Base-by-base conservation (phyloP, 306 rosid species). In the Rosa chinensis region DNA sequence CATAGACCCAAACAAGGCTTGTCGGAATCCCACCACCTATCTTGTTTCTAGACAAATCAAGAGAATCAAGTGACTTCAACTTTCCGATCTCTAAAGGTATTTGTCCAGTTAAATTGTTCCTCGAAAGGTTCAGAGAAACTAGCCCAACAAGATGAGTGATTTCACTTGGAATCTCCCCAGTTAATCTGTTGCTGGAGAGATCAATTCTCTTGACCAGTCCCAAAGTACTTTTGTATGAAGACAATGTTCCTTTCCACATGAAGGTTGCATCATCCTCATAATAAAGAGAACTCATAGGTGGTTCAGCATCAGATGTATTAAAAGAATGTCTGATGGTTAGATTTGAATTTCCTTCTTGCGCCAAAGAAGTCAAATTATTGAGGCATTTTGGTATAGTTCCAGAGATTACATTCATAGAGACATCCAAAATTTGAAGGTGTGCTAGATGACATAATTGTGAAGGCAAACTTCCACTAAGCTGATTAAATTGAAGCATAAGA, bases 111-210 rank as follows among this genome's bases (percentile, higher is more conserved):
- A 84, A 18, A 1, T 74, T 64, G 73, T 86, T 83, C 2, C 67
- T 32, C 0, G 81, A 83, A 1, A 86, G 53, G 45, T 85, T 80
- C 35, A 88, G 47, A 1, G 20, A 1, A 16, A 0, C 0, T 45
- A 85, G 35, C 2, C 37, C 28, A 1, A 58, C 72, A 11, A 78
- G 76, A 23, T 28, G 23, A 2, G 42, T 12, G 4, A 85, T 66
- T 56, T 76, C 81, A 28, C 4, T 3, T 13, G 88, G 90, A 44
- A 82, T 80, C 42, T 28, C 52, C 11, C 79, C 75, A 4, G 50
- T 77, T 23, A 85, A 80, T 16, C 3, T 45, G 70, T 87, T 87
- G 4, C 80, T 50, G 13, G 90, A 84, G 43, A 85, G 42, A 78
- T 79, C 78, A 14, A 79, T 14, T 2, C 61, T 5, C 52, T 55